Evolutionary conservation across 192 early-diverging fungal genomes (phyloP).

Genomic region (Coemansia javaensis): DNA sequence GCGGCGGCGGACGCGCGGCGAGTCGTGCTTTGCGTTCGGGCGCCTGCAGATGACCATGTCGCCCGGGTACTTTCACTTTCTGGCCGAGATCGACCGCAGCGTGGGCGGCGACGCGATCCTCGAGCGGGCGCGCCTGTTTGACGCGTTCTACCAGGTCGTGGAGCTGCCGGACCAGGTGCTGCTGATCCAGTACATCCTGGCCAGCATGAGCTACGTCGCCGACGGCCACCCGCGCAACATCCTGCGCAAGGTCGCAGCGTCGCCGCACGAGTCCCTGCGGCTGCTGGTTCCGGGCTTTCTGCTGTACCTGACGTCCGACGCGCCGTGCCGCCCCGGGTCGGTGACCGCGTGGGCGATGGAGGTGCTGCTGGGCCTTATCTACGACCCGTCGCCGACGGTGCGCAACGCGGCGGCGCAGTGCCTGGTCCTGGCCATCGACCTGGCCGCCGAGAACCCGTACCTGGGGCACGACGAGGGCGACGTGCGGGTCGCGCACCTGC

Average conservation of each 20-base stretch:
- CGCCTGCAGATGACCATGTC: slow-evolving; percentile 52
- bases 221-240: slow-evolving; percentile 45
- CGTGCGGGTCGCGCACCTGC: slow-evolving; percentile 16
- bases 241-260: slow-evolving; percentile 40
- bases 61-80: slow-evolving; percentile 50
- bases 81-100: slow-evolving; percentile 38
- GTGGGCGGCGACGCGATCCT: slow-evolving; percentile 38
- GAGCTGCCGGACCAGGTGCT: slow-evolving; percentile 46
- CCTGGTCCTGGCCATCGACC: slow-evolving; percentile 34
- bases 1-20: slow-evolving; percentile 29
- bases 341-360: slow-evolving; percentile 47
- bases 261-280: slow-evolving; percentile 41
- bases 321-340: slow-evolving; percentile 27
- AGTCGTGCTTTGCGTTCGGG: slow-evolving; percentile 50
- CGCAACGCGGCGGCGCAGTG: slow-evolving; percentile 41
- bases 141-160: slow-evolving; percentile 49
- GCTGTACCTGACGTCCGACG: slow-evolving; percentile 33
- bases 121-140: slow-evolving; percentile 43
- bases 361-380: slow-evolving; percentile 25
- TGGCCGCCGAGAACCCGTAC: slow-evolving; percentile 42
- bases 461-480: slow-evolving; percentile 17
- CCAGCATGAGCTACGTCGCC: slow-evolving; percentile 37
- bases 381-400: slow-evolving; percentile 34
- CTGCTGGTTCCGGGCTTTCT: slow-evolving; percentile 40
- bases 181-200: slow-evolving; percentile 46